Base-by-base conservation (phyloP, 306 rosid species). In the Ormosia emarginata region DNA sequence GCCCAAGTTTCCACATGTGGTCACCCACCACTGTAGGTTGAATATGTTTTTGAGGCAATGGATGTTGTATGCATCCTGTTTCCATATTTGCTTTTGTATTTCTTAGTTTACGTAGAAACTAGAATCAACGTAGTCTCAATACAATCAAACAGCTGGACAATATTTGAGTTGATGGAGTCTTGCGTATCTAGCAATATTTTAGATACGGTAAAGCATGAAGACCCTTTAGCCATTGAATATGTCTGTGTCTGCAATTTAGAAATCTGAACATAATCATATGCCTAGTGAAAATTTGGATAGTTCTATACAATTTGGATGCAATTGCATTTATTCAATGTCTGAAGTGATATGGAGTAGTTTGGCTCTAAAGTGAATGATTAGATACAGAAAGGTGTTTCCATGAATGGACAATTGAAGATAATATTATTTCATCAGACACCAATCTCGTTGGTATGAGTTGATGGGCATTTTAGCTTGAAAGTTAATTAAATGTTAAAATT, bases 11-110 rank as follows among this genome's bases (percentile, higher is more conserved):
- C 56, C 17, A 62, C 68, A 71, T 70, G 47, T 57, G 7, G 49
- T 73, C 59, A 43, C 73, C 8, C 18, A 11, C 37, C 39, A 17
- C 67, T 41, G 55, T 61, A 29, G 62, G 82, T 66, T 80, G 76
- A 81, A 57, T 58, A 56, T 78, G 3, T 30, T 39, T 15, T 61
- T 62, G 83, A 82, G 71, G 67, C 70, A 6, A 67, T 70, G 74
- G 77, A 50, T 67, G 81, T 52, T 86, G 68, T 33, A 17, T 36
- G 46, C 41, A 55, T 44, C 58, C 15, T 39, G 47, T 36, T 49
- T 69, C 34, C 18, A 1, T 36, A 37, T 71, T 41, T 64, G 29
- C 39, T 78, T 15, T 37, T 18, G 61, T 40, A 15, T 40, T 61
- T 40, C 5, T 49, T 44, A 59, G 36, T 72, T 32, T 63, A 15